phyloP scores from a whole-genome alignment of 768 basidiomycete species.

The Leccinum barrowsii region DNA sequence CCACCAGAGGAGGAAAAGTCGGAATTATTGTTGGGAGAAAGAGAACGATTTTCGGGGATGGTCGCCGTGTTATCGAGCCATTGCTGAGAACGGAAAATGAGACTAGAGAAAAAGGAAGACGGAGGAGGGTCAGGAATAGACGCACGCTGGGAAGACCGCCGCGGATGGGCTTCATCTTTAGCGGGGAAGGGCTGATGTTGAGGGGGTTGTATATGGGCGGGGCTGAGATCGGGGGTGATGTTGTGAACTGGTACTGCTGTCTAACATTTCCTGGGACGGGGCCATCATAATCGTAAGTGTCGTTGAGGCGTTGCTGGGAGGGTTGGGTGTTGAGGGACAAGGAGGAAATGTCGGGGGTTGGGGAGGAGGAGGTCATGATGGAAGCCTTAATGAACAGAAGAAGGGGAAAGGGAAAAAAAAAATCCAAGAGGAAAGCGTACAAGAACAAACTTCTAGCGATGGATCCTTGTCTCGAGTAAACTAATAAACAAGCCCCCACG shows the following conservation, averaged over 20 bases:
- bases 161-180: conserved; percentile 70
- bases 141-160: conserved; percentile 72
- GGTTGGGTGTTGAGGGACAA: conserved; percentile 63
- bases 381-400: conserved; percentile 23
- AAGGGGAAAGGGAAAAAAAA: conserved; percentile 27
- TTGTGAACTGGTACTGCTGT: conserved; percentile 67
- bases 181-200: conserved; percentile 62
- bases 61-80: conserved; percentile 67
- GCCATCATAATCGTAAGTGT: conserved; percentile 81
- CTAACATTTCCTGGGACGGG: conserved; percentile 45
- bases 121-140: conserved; percentile 20
- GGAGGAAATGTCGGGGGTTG: conserved; percentile 73
- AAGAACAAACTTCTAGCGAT: conserved; percentile 12
- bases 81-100: conserved; percentile 51
- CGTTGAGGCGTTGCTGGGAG: conserved; percentile 78
- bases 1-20: conserved; percentile 87
- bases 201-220: conserved; percentile 47
- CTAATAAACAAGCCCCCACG: conserved; percentile 30
- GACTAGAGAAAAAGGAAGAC: conserved; percentile 20
- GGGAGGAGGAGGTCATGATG: conserved; percentile 76
- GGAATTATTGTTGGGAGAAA: conserved; percentile 84
- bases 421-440: conserved; percentile 26
- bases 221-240: conserved; percentile 56
- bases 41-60: conserved; percentile 66
- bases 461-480: conserved; percentile 12